Conservation (phyloP, 2,329 filamentous ascomycete species). For the Penicillium sp. region DNA sequence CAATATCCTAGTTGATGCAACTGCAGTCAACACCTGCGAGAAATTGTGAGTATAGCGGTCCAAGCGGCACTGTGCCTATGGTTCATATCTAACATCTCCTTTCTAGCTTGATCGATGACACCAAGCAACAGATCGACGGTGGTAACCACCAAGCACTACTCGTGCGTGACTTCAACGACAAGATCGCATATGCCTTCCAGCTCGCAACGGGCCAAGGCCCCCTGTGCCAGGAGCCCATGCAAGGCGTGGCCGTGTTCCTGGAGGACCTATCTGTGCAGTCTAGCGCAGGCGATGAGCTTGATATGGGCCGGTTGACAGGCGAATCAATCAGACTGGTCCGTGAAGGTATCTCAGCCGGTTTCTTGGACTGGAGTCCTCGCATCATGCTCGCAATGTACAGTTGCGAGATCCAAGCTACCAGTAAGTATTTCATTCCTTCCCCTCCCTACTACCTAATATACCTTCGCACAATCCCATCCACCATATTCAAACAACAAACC, state of each 20-base stretch:
- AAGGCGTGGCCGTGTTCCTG: slow-evolving; percentile 87
- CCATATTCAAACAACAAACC: neutral
- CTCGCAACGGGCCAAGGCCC: slow-evolving; percentile 85
- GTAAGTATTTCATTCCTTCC: slow-evolving; percentile 47
- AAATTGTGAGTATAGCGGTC: slow-evolving; percentile 60
- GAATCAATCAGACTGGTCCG: slow-evolving; percentile 90
- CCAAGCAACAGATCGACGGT: slow-evolving; percentile 31
- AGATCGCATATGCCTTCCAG: slow-evolving; percentile 91
- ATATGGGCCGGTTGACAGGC: slow-evolving; percentile 78
- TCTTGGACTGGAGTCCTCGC: slow-evolving; percentile 95
- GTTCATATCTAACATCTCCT: neutral
- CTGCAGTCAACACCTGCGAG: slow-evolving; percentile 67
- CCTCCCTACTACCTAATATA: neutral
- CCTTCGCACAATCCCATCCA: neutral
- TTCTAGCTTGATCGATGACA: slow-evolving; percentile 41
- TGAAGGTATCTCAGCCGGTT: slow-evolving; percentile 76
- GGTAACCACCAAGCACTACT: slow-evolving; percentile 31
- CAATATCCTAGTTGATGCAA: slow-evolving; percentile 85
- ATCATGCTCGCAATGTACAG: slow-evolving; percentile 96
- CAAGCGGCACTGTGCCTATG: neutral
- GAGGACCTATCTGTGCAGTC: slow-evolving; percentile 70
- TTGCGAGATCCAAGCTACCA: slow-evolving; percentile 94
- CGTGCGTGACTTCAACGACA: slow-evolving; percentile 76
- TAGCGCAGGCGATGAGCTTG: slow-evolving; percentile 49
- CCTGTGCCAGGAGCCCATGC: slow-evolving; percentile 87